Conservation (phyloP, 345 rosid species). For the Gossypium thurberi region DNA sequence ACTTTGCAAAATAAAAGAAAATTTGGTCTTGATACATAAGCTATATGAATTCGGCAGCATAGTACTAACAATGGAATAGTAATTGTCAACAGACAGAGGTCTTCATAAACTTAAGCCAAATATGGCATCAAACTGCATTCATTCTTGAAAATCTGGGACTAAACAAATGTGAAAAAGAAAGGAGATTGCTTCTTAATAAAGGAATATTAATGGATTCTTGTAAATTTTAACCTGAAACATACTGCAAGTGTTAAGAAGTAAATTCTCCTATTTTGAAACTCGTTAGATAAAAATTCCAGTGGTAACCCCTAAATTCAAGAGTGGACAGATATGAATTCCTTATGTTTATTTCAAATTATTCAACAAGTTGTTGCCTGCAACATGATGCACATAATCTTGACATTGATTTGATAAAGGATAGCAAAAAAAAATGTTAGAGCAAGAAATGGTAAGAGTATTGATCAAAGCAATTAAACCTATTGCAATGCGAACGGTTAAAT, state of each 20-base stretch:
- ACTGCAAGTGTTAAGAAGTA: not conserved
- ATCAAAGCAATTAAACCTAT: slow-evolving; percentile 19
- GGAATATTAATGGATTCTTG: not conserved
- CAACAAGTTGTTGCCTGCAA: not conserved
- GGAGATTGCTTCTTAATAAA: not conserved
- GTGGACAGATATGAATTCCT: not conserved
- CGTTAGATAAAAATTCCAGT: not conserved
- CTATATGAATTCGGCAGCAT: not conserved
- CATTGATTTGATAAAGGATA: not conserved
- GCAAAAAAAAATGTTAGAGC: not conserved
- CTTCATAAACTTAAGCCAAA: not conserved
- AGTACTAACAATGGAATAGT: not conserved
- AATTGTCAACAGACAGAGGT: not conserved
- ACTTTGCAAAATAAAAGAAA: not conserved
- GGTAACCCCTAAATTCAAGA: not conserved
- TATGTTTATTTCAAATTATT: not conserved
- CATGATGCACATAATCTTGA: not conserved
- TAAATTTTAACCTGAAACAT: not conserved
- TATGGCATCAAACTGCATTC: not conserved
- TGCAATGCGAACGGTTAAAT: slow-evolving; percentile 39
- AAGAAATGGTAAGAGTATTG: not conserved
- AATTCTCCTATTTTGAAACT: not conserved
- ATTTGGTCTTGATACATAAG: not conserved
- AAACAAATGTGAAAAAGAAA: not conserved
- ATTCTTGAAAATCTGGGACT: not conserved